phyloP scores from a whole-genome alignment of 1,284 basidiomycete species.

The Wallemia ichthyophaga region DNA sequence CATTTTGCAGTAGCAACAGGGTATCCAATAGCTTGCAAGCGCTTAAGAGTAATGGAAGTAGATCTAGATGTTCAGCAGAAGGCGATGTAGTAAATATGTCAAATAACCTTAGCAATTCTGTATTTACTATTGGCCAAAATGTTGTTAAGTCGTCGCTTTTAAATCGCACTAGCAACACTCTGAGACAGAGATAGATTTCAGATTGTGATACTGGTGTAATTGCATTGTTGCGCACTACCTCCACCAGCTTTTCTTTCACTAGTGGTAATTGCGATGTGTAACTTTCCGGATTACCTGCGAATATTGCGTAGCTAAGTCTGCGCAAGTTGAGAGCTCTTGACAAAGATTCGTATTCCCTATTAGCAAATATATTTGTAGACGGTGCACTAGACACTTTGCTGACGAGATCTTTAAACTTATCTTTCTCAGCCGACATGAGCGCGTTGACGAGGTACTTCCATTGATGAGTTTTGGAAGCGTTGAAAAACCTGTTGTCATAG shows the following conservation, averaged over 20 bases:
- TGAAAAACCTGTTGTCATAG: constrained; percentile 64
- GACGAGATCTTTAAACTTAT: constrained; percentile 52
- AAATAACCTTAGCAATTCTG: constrained; percentile 45
- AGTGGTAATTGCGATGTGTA: constrained; percentile 65
- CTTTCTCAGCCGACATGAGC: constrained; percentile 60
- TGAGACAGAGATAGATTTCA: constrained; percentile 47
- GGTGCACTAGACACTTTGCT: constrained; percentile 51
- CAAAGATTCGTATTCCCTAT: constrained; percentile 73
- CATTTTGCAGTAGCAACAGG: constrained; percentile 64
- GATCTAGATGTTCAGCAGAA: constrained; percentile 41
- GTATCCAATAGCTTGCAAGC: constrained; percentile 85
- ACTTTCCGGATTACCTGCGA: constrained; percentile 60
- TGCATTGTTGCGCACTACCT: constrained; percentile 45
- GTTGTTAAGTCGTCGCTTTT: constrained; percentile 69
- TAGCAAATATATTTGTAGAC: constrained; percentile 87
- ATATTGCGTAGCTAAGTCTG: constrained; percentile 54
- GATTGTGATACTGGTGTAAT: constrained; percentile 60
- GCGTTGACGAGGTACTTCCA: constrained; percentile 57
- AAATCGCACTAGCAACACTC: constrained; percentile 71
- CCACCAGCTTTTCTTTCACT: constrained; percentile 89
- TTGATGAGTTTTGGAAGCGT: constrained; percentile 25
- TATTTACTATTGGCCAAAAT: constrained; percentile 87
- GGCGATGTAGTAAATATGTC: constrained; percentile 20
- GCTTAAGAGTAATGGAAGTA: constrained; percentile 47
- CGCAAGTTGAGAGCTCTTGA: constrained; percentile 65